Base-by-base conservation (phyloP, 2,329 filamentous ascomycete species). In the Cladosporium cucumerinum region DNA sequence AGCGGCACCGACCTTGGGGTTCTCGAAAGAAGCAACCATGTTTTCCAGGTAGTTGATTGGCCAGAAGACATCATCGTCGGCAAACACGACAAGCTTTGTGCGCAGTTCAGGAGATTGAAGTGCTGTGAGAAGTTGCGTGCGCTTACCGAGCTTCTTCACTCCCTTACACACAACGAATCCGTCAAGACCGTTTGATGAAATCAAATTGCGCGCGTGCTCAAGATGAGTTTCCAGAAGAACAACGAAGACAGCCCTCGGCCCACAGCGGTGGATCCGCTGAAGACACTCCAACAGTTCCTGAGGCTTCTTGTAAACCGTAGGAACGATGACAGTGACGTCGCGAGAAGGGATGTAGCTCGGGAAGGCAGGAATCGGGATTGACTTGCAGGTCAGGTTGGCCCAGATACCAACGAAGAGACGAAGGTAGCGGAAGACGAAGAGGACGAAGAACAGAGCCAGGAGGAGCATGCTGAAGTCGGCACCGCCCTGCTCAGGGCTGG, bases 1-100 rank as follows among this genome's bases (percentile, higher is more conserved):
- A 0, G 86, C 86, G 8, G 83, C 76, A 1, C 85, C 86, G 1
- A 88, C 81, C 0, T 67, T 63, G 0, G 69, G 62, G 34, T 87
- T 76, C 55, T 80, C 78, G 68, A 82, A 81, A 57, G 74, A 70
- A 12, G 75, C 73, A 21, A 77, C 66, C 51, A 77, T 69, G 57
- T 72, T 69, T n/a, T 70, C 60, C 18, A 75, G 71, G 65, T 74
- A 76, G 16, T 64, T 51, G 7, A 57, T 52, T 0, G 72, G 72
- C 73, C 75, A 77, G 62, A 75, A 72, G 36, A 77, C 75, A 62
- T 77, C 75, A 61, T 77, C 75, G 61, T 77, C 75, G 36, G 75
- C 74, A 57, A 76, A 75, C 49, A 75, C 71, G 1, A 69, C 12
- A 14, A 34, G 11, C 12, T 14, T 34, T 2, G 32, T 34, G 3